Conservation (phyloP, 768 basidiomycete species). For the Suillus placidus region DNA sequence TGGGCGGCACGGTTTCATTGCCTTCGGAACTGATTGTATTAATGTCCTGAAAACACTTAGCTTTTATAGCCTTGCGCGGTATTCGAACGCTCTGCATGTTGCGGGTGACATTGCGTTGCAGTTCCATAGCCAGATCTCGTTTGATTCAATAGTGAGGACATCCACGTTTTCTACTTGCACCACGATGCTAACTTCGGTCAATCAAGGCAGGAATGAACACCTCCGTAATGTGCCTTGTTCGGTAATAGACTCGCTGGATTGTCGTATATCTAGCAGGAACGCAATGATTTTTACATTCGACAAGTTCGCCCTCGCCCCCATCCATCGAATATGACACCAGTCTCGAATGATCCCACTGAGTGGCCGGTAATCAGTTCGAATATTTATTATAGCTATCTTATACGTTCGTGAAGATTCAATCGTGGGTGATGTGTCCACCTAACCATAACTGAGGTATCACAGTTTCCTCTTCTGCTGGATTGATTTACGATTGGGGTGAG, state of each 20-base stretch:
- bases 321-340: neutral
- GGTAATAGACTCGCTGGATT: neutral
- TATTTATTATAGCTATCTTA: neutral
- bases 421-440: neutral
- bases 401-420: neutral
- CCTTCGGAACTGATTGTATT: too few relatives aligned
- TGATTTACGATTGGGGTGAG: neutral
- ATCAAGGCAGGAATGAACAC: neutral
- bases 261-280: neutral
- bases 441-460: neutral
- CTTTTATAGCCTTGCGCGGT: neutral
- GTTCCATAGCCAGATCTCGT: neutral
- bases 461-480: neutral
- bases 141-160: neutral
- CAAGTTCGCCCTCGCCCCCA: neutral
- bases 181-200: neutral
- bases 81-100: neutral
- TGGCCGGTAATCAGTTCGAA: neutral
- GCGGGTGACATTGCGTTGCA: neutral
- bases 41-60: too few relatives aligned
- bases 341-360: neutral
- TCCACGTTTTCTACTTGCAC: neutral
- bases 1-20: too few relatives aligned
- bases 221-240: neutral
- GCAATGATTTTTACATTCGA: neutral